A percentile compares a stretch with the other conserved stretches of the same genome.
Conservation (phyloP, 2,329 filamentous ascomycete species). For the Lachnellula subtilissima region DNA sequence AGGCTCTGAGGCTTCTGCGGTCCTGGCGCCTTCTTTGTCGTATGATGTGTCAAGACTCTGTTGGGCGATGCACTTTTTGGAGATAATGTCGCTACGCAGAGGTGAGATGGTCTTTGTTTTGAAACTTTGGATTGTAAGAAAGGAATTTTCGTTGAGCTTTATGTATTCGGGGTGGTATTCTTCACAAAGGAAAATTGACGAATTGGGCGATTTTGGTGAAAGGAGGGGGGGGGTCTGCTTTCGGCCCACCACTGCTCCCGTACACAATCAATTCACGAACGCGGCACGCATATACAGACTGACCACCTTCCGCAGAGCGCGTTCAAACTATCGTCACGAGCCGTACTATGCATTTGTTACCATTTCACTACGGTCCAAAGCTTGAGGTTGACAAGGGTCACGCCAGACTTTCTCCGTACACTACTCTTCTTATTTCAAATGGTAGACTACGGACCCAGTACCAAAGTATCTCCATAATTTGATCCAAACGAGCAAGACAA, state of each 20-base stretch:
- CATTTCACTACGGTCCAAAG: neutral
- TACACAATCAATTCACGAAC: constrained; percentile 10
- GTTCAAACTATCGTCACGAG: neutral
- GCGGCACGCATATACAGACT: constrained; percentile 1
- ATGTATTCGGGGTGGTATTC: constrained; percentile 25
- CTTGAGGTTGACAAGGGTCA: neutral
- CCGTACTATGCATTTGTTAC: no score
- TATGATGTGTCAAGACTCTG: constrained; percentile 20
- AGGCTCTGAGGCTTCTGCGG: constrained; percentile 21
- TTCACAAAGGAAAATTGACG: constrained; percentile 18
- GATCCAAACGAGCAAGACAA: constrained; percentile 11
- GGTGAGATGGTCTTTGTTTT: constrained; percentile 27
- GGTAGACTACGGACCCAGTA: constrained; percentile 2
- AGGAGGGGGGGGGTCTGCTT: constrained; percentile 20
- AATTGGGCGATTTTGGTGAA: constrained; percentile 24
- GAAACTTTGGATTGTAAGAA: constrained; percentile 19
- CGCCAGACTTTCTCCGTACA: neutral
- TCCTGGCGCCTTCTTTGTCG: constrained; percentile 23
- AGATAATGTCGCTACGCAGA: constrained; percentile 9
- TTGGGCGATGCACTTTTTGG: constrained; percentile 15
- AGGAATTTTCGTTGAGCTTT: constrained; percentile 27
- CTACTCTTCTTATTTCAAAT: neutral
- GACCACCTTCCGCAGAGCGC: neutral
- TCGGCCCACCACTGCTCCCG: constrained; percentile 29
- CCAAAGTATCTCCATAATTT: constrained; percentile 3